These are phyloP conservation scores for Camelina neglecta DNA, from an alignment of 345 rosid genomes.

Conservation along the genomic window DNA sequence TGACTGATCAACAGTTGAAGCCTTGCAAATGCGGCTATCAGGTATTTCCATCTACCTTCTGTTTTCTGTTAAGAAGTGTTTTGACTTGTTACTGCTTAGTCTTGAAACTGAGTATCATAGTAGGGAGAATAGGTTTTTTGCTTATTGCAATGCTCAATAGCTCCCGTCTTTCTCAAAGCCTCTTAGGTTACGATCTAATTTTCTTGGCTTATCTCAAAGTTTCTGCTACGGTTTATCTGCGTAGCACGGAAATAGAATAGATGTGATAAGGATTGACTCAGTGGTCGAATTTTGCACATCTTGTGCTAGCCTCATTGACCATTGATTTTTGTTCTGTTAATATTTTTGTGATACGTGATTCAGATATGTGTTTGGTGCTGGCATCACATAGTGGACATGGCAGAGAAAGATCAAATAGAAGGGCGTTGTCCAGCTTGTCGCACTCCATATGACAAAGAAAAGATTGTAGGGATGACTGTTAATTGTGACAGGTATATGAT, in stretches of 20 bases:
- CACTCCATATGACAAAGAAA: slow-evolving; percentile 81
- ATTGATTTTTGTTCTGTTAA: slow-evolving; percentile 2
- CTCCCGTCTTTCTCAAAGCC: background rate
- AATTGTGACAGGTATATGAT: slow-evolving; percentile 67
- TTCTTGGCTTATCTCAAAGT: background rate
- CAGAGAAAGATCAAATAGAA: slow-evolving; percentile 80
- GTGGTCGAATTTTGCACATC: background rate
- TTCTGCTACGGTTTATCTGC: background rate
- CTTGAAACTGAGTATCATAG: background rate
- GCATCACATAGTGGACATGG: slow-evolving; percentile 96
- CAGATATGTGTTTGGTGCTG: slow-evolving; percentile 99
- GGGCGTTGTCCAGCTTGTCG: slow-evolving; percentile 97
- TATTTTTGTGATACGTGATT: slow-evolving; percentile 2
- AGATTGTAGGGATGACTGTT: slow-evolving; percentile 82
- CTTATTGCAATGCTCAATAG: background rate
- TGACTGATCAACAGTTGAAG: slow-evolving; percentile 88
- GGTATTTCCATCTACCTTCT: slow-evolving; percentile 47
- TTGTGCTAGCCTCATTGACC: slow-evolving; percentile 7
- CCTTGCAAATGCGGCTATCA: slow-evolving; percentile 91
- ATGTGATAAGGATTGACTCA: background rate
- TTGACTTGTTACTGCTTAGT: background rate
- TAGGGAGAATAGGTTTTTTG: background rate
- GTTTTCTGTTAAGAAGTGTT: background rate
- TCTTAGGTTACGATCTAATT: background rate
- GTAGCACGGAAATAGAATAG: background rate